phyloP scores from a whole-genome alignment of 106 monocot genomes.

The Chionographis japonica region DNA sequence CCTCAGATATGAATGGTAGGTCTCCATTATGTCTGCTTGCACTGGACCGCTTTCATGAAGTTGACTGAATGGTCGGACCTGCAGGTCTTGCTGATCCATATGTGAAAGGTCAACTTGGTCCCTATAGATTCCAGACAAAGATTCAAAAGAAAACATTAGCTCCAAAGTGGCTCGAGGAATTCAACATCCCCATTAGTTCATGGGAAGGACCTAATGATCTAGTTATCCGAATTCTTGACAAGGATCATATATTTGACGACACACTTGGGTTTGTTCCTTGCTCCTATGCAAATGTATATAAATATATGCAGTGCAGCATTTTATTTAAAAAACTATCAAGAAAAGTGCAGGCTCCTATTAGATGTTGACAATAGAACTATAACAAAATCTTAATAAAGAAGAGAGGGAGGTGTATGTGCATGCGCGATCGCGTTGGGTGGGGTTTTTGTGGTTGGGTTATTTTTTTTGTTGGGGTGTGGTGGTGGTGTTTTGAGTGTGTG shows the following conservation, averaged over 20 bases:
- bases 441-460: too few relatives aligned
- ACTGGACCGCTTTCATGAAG: not conserved
- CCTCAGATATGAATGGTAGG: slow-evolving; percentile 60
- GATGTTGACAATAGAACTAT: too few relatives aligned
- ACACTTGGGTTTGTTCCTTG: slow-evolving; percentile 57
- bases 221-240: slow-evolving; percentile 69
- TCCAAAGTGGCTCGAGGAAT: slow-evolving; percentile 89
- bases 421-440: too few relatives aligned
- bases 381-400: too few relatives aligned
- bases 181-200: slow-evolving; percentile 78
- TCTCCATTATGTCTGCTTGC: not conserved
- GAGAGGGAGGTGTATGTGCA: too few relatives aligned
- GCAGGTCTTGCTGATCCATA: slow-evolving; percentile 90
- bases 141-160: slow-evolving; percentile 67
- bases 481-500: too few relatives aligned
- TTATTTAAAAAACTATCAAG: too few relatives aligned
- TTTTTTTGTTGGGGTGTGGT: too few relatives aligned
- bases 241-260: slow-evolving; percentile 88
- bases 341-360: too few relatives aligned
- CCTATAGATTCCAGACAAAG: slow-evolving; percentile 68
- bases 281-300: not conserved
- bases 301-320: too few relatives aligned
- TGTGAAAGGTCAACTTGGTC: slow-evolving; percentile 78
- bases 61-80: not conserved
- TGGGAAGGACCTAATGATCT: slow-evolving; percentile 74